Percentiles rank a stretch among this genome's conserved stretches.
Evolutionary conservation across 306 rosid genomes (phyloP).

Genomic region (Dalbergia oliveri): DNA sequence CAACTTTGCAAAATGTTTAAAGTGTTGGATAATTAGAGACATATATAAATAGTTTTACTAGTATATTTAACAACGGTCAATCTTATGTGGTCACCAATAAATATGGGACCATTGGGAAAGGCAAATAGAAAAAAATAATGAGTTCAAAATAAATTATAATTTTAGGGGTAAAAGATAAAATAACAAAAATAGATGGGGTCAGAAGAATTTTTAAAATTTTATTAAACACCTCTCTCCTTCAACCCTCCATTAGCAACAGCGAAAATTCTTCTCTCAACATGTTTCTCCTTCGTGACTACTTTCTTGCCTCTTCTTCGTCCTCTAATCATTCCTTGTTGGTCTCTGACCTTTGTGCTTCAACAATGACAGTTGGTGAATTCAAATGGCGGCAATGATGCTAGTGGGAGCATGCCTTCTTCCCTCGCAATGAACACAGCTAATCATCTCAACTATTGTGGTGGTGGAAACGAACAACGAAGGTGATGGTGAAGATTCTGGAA

Average conservation of each 20-base stretch:
- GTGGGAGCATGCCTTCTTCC: constrained; percentile 21
- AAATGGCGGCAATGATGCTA: not conserved
- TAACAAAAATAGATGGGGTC: too few relatives aligned
- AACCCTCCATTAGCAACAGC: not conserved
- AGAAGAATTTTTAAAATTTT: too few relatives aligned
- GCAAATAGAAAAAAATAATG: too few relatives aligned
- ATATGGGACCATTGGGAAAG: too few relatives aligned
- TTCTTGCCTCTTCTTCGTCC: constrained; percentile 48
- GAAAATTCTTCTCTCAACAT: constrained; percentile 56
- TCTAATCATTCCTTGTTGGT: constrained; percentile 21
- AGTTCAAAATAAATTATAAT: too few relatives aligned
- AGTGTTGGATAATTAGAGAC: too few relatives aligned
- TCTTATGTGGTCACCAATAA: too few relatives aligned
- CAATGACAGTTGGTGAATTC: constrained; percentile 31
- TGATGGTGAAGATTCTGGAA: constrained; percentile 38
- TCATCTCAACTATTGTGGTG: too few relatives aligned
- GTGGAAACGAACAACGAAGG: not conserved
- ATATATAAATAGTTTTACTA: too few relatives aligned
- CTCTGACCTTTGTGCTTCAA: constrained; percentile 24
- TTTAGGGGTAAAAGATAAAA: too few relatives aligned
- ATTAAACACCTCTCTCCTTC: not conserved
- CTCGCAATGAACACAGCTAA: not conserved
- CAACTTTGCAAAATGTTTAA: too few relatives aligned
- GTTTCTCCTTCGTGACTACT: constrained; percentile 60
- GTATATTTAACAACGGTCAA: too few relatives aligned